Conservation (phyloP, 768 basidiomycete species). For the Termitomyces titanicus region DNA sequence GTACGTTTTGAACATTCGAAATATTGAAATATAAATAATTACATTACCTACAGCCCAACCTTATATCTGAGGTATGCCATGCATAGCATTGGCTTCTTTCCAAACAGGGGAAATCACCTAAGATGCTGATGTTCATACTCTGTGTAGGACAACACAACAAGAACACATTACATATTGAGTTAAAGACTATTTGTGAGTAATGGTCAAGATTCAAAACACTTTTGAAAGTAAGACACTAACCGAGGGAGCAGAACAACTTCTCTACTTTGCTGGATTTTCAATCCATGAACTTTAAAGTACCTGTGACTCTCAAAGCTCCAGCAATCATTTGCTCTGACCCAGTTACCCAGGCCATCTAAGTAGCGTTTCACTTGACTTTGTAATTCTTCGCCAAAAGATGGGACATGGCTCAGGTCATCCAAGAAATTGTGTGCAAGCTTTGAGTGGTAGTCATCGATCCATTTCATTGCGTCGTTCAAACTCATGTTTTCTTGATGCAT, state of each 20-base stretch:
- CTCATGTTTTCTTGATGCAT: slow-evolving; percentile 31
- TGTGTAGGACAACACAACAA: too few relatives aligned
- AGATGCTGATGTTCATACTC: too few relatives aligned
- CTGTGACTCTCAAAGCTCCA: slow-evolving; percentile 40
- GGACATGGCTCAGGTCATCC: slow-evolving; percentile 22
- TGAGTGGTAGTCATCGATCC: slow-evolving; percentile 30
- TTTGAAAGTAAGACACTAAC: too few relatives aligned
- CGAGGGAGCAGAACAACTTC: slow-evolving; percentile 28
- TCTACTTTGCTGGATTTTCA: slow-evolving; percentile 25
- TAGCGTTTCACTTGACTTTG: slow-evolving; percentile 30
- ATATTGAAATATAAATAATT: too few relatives aligned
- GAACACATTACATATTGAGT: too few relatives aligned
- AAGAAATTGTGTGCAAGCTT: slow-evolving; percentile 28
- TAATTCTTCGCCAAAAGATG: slow-evolving; percentile 30
- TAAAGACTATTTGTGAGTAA: too few relatives aligned
- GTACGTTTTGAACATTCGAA: too few relatives aligned
- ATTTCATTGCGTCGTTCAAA: slow-evolving; percentile 34
- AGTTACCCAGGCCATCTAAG: slow-evolving; percentile 35
- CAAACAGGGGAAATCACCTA: too few relatives aligned
- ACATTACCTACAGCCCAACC: too few relatives aligned
- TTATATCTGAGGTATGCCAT: too few relatives aligned
- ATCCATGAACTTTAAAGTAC: slow-evolving; percentile 37
- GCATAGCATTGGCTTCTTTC: too few relatives aligned
- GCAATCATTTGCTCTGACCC: slow-evolving; percentile 32
- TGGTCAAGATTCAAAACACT: slow-evolving; percentile 18